Base-by-base conservation (phyloP, 2,329 filamentous ascomycete genomes). In the Nigrospora osmanthi region DNA sequence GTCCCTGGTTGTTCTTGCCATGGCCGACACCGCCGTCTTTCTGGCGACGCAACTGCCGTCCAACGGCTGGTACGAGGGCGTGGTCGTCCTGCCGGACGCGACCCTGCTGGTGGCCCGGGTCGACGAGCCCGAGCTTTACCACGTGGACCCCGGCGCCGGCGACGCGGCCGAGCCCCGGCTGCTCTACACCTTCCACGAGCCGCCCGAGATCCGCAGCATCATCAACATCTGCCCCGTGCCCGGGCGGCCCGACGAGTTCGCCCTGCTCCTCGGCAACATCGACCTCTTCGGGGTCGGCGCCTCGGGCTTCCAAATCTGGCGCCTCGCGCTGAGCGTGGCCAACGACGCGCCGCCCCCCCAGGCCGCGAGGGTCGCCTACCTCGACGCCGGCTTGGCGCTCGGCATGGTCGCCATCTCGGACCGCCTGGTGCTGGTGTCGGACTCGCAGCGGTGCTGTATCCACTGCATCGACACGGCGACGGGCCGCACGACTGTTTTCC, bases 41-140 rank as follows among this genome's bases (percentile, higher is more conserved):
- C 50, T 60, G 37, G 53, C 60, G 44, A 59, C 58, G 6, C 58
- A 60, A 40, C 43, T 56, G 16, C 58, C 58, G 11, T 56, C 57
- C 23, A 54, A 60, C 34, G 55, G 54, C 13, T 58, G 57, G 55
- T 60, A 59, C 38, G 58, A 61, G 35, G 54, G 56, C 6, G 52
- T 60, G 42, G 51, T 51, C 13, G 35, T 57, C 15, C 54, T 57
- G 2, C 56, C 58, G 12, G 55, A 59, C 43, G 55, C 57, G 49
- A 53, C 52, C 16, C 52, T 60, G n/a, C 41, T 61, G 12, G 55
- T 55, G 12, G 48, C 58, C 16, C 58, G 58, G 36, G 37, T 60
- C 32, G 58, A 61, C 50, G 47, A 53, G 44, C 56, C 58, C 10
- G 55, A 59, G 35, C 45, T 61, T 1, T 61, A 60, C 49, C 58